Percentiles rank a stretch among this genome's conserved stretches.
Conservation (phyloP, 257 asterid genomes). For the Solanum phureja region DNA sequence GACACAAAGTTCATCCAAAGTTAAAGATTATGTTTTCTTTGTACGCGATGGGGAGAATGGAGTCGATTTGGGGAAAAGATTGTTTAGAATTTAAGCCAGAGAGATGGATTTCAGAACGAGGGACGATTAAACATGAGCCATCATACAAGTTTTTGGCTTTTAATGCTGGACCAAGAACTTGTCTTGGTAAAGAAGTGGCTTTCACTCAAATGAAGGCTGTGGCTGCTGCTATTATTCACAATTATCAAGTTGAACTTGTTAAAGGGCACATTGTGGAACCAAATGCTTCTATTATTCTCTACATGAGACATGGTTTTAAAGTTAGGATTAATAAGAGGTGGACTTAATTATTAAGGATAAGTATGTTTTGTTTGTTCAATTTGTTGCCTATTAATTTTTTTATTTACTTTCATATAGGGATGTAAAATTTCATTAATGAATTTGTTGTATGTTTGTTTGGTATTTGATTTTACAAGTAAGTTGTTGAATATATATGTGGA, state of each 20-base stretch:
- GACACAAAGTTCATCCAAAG: slow-evolving; percentile 31
- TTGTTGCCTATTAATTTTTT: neutral
- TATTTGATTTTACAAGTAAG: neutral
- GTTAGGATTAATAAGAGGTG: slow-evolving; percentile 32
- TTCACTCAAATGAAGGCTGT: slow-evolving; percentile 35
- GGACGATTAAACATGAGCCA: slow-evolving; percentile 37
- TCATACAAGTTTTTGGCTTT: slow-evolving; percentile 52
- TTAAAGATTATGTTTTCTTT: slow-evolving; percentile 36
- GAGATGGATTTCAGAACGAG: slow-evolving; percentile 42
- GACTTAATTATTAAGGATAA: neutral
- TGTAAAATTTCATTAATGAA: neutral
- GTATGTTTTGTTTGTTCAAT: neutral
- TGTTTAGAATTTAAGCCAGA: slow-evolving; percentile 46
- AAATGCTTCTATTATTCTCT: slow-evolving; percentile 44
- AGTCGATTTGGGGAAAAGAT: slow-evolving; percentile 41
- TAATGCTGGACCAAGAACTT: slow-evolving; percentile 65
- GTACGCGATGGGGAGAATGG: slow-evolving; percentile 66
- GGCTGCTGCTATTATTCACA: slow-evolving; percentile 42
- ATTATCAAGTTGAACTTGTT: slow-evolving; percentile 22
- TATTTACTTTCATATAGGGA: neutral
- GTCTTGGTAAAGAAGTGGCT: slow-evolving; percentile 58
- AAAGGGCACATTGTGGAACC: slow-evolving; percentile 31
- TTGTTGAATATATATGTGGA: neutral
- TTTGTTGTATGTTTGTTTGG: neutral
- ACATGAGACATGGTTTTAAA: slow-evolving; percentile 47